These are phyloP conservation scores for Dipodascus albidus DNA, from an alignment of 805 yeast species.

Conservation along the genomic window DNA sequence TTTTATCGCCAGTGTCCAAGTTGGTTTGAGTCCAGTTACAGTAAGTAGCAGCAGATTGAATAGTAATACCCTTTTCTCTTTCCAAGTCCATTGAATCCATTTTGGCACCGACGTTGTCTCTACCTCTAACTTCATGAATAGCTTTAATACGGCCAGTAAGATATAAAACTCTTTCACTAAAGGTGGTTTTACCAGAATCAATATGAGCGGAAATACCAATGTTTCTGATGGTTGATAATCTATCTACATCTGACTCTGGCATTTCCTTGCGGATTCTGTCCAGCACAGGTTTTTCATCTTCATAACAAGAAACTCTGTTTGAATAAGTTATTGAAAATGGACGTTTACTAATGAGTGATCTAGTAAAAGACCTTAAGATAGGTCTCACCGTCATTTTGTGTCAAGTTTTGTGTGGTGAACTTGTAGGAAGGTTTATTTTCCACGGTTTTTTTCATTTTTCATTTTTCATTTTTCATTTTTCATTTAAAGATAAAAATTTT, in stretches of 20 bases:
- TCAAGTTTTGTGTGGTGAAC: not conserved
- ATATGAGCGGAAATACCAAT: conserved; percentile 98
- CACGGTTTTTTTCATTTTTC: too few species aligned
- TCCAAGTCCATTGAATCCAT: conserved; percentile 99
- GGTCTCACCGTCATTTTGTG: not conserved
- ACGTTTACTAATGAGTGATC: not conserved
- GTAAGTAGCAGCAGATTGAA: conserved; percentile 97
- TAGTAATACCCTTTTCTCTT: conserved; percentile 97
- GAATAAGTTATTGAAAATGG: not conserved
- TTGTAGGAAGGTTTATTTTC: too few species aligned
- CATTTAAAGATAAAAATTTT: too few species aligned
- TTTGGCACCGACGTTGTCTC: conserved; percentile 97
- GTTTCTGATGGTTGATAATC: conserved; percentile 62
- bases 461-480: too few species aligned
- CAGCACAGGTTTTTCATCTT: conserved; percentile 15
- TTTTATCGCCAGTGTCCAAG: conserved; percentile 30
- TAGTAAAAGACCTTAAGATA: not conserved
- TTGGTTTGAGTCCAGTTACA: conserved; percentile 78
- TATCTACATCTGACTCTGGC: conserved; percentile 24
- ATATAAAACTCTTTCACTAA: conserved; percentile 91
- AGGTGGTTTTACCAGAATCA: conserved; percentile 96
- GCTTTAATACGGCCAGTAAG: conserved; percentile 97
- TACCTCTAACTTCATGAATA: conserved; percentile 90
- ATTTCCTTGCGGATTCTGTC: conserved; percentile 19
- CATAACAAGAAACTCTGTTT: conserved; percentile 9